Conservation (phyloP, 768 basidiomycete species). For the Favolaschia claudopus region DNA sequence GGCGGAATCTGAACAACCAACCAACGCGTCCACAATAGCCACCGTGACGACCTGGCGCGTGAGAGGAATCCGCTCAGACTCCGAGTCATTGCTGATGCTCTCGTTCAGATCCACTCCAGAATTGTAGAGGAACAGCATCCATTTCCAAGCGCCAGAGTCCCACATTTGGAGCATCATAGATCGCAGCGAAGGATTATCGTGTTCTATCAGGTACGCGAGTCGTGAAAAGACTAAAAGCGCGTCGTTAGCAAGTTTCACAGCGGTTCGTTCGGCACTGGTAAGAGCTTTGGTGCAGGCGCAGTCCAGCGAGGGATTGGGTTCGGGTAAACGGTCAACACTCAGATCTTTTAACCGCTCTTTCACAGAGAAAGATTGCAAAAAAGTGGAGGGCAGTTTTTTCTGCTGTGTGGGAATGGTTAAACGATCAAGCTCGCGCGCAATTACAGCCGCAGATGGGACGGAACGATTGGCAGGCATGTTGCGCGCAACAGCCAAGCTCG, state of each 20-base stretch:
- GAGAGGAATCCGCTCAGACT: neutral
- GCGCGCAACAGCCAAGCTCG: too few relatives aligned
- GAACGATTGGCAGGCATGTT: too few relatives aligned
- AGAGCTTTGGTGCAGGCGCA: conserved; percentile 1
- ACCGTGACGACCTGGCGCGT: conserved; percentile 11
- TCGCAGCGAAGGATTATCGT: conserved; percentile 8
- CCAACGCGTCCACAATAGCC: conserved; percentile 13
- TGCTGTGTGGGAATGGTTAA: neutral
- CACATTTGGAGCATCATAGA: conserved; percentile 17
- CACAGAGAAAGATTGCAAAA: conserved; percentile 10
- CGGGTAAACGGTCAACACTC: neutral
- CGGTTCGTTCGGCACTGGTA: neutral
- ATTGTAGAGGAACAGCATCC: conserved; percentile 23
- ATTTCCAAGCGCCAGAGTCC: conserved; percentile 19
- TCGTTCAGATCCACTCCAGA: conserved; percentile 14
- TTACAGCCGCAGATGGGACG: conserved; percentile 6
- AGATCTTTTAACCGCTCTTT: conserved; percentile 14
- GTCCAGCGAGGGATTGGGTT: conserved; percentile 14
- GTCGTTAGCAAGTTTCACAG: conserved; percentile 10
- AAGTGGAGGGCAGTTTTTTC: conserved; percentile 18
- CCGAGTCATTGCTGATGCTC: conserved; percentile 13
- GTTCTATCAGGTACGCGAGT: conserved; percentile 20
- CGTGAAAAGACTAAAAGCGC: conserved; percentile 20
- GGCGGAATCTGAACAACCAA: conserved; percentile 16
- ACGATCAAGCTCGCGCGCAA: conserved; percentile 18